phyloP scores from a whole-genome alignment of 2,329 filamentous ascomycete genomes.

The Trichophyton rubrum region DNA sequence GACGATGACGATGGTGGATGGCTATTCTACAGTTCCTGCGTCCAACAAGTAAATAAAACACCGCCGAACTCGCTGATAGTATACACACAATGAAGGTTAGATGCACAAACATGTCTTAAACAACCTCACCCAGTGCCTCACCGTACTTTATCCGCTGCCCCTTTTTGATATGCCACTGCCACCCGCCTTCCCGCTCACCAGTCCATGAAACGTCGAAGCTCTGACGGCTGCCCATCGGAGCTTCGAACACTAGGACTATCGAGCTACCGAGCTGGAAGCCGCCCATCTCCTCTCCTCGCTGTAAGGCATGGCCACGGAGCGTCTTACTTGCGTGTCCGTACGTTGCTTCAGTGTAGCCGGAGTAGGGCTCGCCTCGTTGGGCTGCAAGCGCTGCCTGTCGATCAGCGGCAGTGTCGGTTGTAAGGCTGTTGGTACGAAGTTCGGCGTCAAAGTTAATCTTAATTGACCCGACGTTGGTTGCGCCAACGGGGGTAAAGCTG shows the following conservation, averaged over 20 bases:
- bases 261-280: conserved; percentile 94
- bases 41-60: not conserved
- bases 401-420: conserved; percentile 85
- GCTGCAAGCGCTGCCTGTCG: conserved; percentile 69
- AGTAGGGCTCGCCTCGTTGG: conserved; percentile 64
- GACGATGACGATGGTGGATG: not conserved
- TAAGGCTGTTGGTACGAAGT: conserved; percentile 79
- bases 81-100: not conserved
- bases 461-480: conserved; percentile 94
- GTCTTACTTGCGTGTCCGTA: conserved; percentile 67
- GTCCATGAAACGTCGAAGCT: conserved; percentile 51
- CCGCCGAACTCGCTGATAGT: not conserved
- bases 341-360: conserved; percentile 85
- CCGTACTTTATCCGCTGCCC: conserved; percentile 84
- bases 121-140: conserved; percentile 65
- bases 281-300: conserved; percentile 90
- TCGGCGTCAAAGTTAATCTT: conserved; percentile 94
- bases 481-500: conserved; percentile 86
- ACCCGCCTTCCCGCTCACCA: conserved; percentile 52
- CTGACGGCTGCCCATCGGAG: conserved; percentile 52
- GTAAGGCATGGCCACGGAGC: conserved; percentile 69
- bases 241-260: conserved; percentile 92
- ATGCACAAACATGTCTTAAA: not conserved
- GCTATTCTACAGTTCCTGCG: not conserved
- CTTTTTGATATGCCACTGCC: conserved; percentile 75